Evolutionary conservation across 148 eudicot species (phyloP).

Genomic region (Vaccinium macrocarpon): DNA sequence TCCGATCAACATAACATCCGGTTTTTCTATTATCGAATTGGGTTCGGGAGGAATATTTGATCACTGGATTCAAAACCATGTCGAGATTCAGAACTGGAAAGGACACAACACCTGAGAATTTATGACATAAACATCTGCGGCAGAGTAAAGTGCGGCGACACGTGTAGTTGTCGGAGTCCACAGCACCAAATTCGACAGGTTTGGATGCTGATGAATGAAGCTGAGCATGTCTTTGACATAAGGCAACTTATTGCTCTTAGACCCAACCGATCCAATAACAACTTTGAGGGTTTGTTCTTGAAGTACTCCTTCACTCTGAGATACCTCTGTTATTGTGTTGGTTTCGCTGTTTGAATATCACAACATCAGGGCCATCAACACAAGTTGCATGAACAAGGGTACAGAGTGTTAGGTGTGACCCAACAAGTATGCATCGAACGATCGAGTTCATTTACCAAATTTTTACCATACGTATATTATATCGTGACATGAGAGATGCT

Average conservation of each 20-base stretch:
- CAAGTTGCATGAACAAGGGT: background rate
- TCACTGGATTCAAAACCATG: background rate
- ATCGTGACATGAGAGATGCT: too few relatives aligned
- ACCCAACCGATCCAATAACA: constrained; percentile 94
- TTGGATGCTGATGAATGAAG: constrained; percentile 54
- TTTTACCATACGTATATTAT: too few relatives aligned
- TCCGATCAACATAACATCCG: background rate
- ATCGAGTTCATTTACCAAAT: background rate
- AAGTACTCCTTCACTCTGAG: constrained; percentile 26
- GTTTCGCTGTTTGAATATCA: constrained; percentile 5
- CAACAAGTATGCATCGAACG: background rate
- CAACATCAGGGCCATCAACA: background rate
- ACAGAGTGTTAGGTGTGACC: background rate
- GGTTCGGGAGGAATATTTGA: background rate
- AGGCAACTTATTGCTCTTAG: constrained; percentile 86
- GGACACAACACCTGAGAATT: constrained; percentile 67
- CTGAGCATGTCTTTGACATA: constrained; percentile 74
- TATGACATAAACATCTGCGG: constrained; percentile 89
- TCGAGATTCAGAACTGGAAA: constrained; percentile 2
- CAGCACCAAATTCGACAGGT: constrained; percentile 61
- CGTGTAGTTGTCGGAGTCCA: constrained; percentile 96
- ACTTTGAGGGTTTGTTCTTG: constrained; percentile 49
- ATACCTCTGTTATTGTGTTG: constrained; percentile 18
- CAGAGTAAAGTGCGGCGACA: constrained; percentile 90
- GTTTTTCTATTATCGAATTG: too few relatives aligned